phyloP scores from a whole-genome alignment of 768 basidiomycete genomes.

The Leucosporidium creatinivorum region DNA sequence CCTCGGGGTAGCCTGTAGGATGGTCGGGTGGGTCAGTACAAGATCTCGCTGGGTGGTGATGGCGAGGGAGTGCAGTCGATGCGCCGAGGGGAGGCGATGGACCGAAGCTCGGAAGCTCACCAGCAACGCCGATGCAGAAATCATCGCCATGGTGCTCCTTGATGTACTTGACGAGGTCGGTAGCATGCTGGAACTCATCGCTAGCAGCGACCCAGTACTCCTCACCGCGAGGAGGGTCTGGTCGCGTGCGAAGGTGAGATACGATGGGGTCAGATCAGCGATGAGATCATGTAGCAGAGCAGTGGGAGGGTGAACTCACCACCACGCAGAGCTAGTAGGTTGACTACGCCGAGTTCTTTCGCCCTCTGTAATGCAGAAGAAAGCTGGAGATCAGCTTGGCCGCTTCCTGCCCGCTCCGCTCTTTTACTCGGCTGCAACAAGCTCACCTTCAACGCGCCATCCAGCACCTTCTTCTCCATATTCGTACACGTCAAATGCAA shows the following conservation, averaged over 20 bases:
- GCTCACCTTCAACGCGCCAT: slow-evolving; percentile 76
- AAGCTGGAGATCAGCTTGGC: slow-evolving; percentile 4
- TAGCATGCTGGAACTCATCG: slow-evolving; percentile 70
- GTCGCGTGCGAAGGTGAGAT: background rate
- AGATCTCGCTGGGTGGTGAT: background rate
- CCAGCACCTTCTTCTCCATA: slow-evolving; percentile 94
- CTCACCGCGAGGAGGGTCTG: slow-evolving; percentile 87
- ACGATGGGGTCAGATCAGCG: background rate
- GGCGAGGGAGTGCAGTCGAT: background rate
- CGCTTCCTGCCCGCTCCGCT: background rate
- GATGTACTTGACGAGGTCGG: slow-evolving; percentile 88
- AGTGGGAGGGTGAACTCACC: slow-evolving; percentile 48
- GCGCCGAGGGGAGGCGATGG: background rate
- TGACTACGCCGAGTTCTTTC: slow-evolving; percentile 73
- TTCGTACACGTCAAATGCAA: slow-evolving; percentile 99
- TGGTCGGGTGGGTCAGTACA: background rate
- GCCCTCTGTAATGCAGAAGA: slow-evolving; percentile 51
- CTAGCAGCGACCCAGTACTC: slow-evolving; percentile 88
- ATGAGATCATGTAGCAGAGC: background rate
- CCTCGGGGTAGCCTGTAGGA: slow-evolving; percentile 75
- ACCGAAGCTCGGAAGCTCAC: slow-evolving; percentile 45
- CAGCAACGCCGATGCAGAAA: slow-evolving; percentile 93
- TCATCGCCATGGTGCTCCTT: slow-evolving; percentile 68
- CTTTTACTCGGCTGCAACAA: background rate
- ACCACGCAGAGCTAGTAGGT: slow-evolving; percentile 85